Conservation (phyloP, 192 early-diverging fungal genomes). For the Polychytrium aggregatum region DNA sequence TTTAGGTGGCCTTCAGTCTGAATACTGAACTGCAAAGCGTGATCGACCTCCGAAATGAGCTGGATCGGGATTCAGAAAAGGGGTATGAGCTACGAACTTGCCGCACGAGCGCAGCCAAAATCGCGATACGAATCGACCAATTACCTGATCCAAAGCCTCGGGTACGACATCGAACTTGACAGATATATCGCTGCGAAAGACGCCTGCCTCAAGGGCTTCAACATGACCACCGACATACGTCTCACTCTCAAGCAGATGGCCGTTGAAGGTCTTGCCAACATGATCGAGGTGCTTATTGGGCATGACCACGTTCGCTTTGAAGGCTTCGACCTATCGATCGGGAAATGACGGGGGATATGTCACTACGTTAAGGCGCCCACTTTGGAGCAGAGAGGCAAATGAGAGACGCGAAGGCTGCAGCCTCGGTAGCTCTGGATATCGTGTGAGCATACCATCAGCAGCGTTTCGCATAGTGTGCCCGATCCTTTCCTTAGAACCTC, state of each 20-base stretch:
- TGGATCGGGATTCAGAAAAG: too few relatives aligned
- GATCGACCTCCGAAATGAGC: constrained; percentile 85
- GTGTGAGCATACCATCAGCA: constrained; percentile 94
- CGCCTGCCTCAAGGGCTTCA: constrained; percentile 97
- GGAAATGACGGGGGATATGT: too few relatives aligned
- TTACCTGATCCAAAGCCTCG: constrained; percentile 57
- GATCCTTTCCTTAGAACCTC: constrained; percentile 93
- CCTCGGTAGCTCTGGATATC: too few relatives aligned
- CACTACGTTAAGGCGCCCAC: too few relatives aligned
- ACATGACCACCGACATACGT: constrained; percentile 98
- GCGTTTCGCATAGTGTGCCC: constrained; percentile 89
- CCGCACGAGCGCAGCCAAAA: too few relatives aligned
- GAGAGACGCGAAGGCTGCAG: too few relatives aligned
- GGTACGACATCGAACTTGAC: constrained; percentile 73
- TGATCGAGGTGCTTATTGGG: constrained; percentile 92
- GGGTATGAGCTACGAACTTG: too few relatives aligned
- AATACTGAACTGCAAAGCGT: constrained; percentile 81
- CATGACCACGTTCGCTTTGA: constrained; percentile 78
- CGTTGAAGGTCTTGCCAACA: constrained; percentile 69
- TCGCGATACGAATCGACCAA: too few relatives aligned
- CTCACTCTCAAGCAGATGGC: constrained; percentile 82
- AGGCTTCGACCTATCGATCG: constrained; percentile 80
- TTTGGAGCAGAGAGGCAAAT: too few relatives aligned
- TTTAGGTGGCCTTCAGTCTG: constrained; percentile 65
- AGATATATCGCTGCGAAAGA: constrained; percentile 87